Conservation (phyloP, 148 eudicot genomes). For the Pharnaceum exiguum region DNA sequence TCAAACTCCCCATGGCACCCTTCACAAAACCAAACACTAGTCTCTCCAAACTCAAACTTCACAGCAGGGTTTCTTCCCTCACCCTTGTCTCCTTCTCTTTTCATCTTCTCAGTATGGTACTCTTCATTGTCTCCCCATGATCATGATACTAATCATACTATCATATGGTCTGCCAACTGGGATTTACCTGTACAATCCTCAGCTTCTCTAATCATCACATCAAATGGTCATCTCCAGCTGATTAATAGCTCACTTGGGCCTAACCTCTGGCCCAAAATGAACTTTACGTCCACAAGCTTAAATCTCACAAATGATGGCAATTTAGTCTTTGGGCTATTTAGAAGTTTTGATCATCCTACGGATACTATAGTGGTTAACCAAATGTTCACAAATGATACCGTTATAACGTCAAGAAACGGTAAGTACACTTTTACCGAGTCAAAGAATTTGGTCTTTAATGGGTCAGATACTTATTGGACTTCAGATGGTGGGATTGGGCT, state of each 20-base stretch:
- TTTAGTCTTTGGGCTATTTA: slow-evolving; percentile 40
- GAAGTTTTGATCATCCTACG: slow-evolving; percentile 49
- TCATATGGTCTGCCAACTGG: slow-evolving; percentile 52
- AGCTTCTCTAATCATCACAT: slow-evolving; percentile 31
- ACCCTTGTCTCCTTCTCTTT: slow-evolving; percentile 23
- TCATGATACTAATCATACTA: slow-evolving; percentile 2
- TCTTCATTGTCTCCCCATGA: slow-evolving; percentile 10
- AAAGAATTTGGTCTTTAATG: slow-evolving; percentile 21
- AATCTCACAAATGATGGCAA: slow-evolving; percentile 36
- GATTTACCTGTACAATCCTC: slow-evolving; percentile 27
- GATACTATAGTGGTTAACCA: slow-evolving; percentile 52
- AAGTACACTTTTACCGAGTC: slow-evolving; percentile 32
- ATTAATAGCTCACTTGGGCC: slow-evolving; percentile 17
- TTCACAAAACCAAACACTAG: slow-evolving; percentile 34
- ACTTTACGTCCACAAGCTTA: slow-evolving; percentile 21
- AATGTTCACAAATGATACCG: slow-evolving; percentile 7
- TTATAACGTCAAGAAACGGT: slow-evolving; percentile 30
- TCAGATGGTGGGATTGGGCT: background rate
- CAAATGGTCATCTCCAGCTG: slow-evolving; percentile 42
- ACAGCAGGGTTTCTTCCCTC: slow-evolving; percentile 50
- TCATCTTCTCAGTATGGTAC: slow-evolving; percentile 59
- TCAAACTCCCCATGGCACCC: slow-evolving; percentile 55
- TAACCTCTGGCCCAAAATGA: slow-evolving; percentile 25
- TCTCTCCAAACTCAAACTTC: slow-evolving; percentile 49
- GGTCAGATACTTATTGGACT: slow-evolving; percentile 33